Evolutionary conservation across 1,284 basidiomycete genomes (phyloP), one percentile per base, ranked within the genome.

Genomic region (Agaricales sp.): DNA sequence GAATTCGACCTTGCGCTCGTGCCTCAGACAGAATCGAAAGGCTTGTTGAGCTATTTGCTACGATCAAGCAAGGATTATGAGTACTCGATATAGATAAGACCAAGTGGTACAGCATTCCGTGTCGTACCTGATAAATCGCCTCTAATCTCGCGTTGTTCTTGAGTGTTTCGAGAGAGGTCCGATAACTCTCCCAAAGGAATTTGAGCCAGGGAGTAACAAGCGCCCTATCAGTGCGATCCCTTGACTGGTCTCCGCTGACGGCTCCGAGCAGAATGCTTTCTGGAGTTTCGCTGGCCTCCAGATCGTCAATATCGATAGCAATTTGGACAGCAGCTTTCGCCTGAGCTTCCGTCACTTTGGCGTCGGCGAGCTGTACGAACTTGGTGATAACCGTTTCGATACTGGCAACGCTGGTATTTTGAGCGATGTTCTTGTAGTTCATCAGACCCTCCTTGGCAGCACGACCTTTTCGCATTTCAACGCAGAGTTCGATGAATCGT

Each of bases 121-220:
- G 13, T 64, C 80, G 52, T 49, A 88, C 91, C 77, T 98, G 95
- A 70, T 99, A 99, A 56, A 98, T 91, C 12, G 76, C 71, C 68
- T 99, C 96, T 50, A 99, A 70, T 44, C 95, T 77, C 41, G 93
- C 90, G 64, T 98, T 99, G 67, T 98, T 97, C 66, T 98, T 94
- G 58, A 98, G 75, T 6, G 94, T 95, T 72, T 99, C 96, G 51
- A 99, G 75, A 4, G 90, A 92, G 23, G 93, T 97, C 53, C 96
- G 84, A 67, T 98, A 98, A 55, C 92, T 92, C 75, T 99, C 95
- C 93, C 94, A 99, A 23, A 95, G 77, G 68, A 98, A 98, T 66
- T 96, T 95, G 64, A 99, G 84, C 84, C 93, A 97, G 1, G 96
- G 95, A 0, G 92, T 96, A 56, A 99, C 92, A 48, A 99, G 77